These are phyloP conservation scores for Torulaspora franciscae DNA, from an alignment of 805 yeast species.

Conservation along the genomic window DNA sequence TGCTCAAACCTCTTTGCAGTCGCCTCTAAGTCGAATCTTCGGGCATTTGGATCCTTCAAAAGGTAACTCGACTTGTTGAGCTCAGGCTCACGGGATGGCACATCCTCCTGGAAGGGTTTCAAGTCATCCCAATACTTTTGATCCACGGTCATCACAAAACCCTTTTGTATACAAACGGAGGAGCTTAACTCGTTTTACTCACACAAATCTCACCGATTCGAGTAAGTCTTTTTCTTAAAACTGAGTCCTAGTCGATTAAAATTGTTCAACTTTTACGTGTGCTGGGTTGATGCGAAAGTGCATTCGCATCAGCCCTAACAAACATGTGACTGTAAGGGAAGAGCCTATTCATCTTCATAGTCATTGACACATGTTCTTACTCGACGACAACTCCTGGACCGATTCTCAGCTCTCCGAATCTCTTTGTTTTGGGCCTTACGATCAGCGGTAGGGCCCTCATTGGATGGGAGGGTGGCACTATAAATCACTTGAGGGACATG, in stretches of 20 bases:
- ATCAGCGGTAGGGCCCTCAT: too few relatives aligned
- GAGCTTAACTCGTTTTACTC: too few relatives aligned
- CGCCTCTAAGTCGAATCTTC: slow-evolving; percentile 48
- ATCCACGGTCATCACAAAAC: slow-evolving; percentile 14
- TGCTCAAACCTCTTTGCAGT: slow-evolving; percentile 66
- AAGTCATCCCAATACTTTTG: slow-evolving; percentile 26
- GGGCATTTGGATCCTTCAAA: slow-evolving; percentile 20
- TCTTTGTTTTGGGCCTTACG: too few relatives aligned
- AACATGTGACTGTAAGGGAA: not conserved
- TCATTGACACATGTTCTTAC: not conserved
- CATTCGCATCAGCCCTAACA: not conserved
- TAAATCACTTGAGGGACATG: too few relatives aligned
- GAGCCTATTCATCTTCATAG: not conserved
- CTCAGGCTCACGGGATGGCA: slow-evolving; percentile 23
- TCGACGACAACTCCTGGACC: too few relatives aligned
- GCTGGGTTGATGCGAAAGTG: not conserved
- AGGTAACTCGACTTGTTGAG: slow-evolving; percentile 27
- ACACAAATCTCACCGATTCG: not conserved
- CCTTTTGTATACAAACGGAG: not conserved
- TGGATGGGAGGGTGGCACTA: too few relatives aligned
- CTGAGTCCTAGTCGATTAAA: not conserved
- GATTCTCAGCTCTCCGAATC: too few relatives aligned
- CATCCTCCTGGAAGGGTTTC: slow-evolving; percentile 24
- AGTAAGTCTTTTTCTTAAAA: not conserved
- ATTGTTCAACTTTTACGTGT: not conserved